Conservation (phyloP, 305 asterid genomes). For the Fraxinus floribunda region DNA sequence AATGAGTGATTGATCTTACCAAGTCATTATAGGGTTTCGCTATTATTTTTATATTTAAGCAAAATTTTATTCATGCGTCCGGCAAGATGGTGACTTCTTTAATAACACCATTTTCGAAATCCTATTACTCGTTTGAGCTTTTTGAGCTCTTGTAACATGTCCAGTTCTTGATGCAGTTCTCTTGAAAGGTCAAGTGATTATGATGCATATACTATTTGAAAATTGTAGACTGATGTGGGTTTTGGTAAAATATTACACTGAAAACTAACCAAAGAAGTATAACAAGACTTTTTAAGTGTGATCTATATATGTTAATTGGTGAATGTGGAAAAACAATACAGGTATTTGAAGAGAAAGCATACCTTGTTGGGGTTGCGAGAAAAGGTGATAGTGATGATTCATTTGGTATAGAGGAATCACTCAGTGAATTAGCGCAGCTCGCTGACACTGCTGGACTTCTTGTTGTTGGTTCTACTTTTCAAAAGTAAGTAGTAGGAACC, state of each 20-base stretch:
- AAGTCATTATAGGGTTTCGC: neutral
- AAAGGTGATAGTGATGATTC: constrained; percentile 57
- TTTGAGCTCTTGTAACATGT: neutral
- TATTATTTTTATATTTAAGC: neutral
- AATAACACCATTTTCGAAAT: neutral
- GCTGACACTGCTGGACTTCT: constrained; percentile 94
- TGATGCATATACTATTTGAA: neutral
- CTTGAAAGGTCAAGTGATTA: neutral
- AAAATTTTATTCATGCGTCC: neutral
- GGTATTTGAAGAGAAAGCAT: constrained; percentile 94
- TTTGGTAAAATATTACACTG: neutral
- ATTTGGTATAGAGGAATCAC: constrained; percentile 79
- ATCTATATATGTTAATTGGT: constrained; percentile 5
- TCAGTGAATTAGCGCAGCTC: constrained; percentile 77
- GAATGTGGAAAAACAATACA: constrained; percentile 27
- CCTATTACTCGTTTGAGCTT: neutral
- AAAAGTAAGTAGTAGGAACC: constrained; percentile 50
- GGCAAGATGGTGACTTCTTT: neutral
- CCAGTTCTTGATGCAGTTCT: neutral
- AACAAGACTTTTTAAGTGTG: neutral
- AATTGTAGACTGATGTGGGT: neutral
- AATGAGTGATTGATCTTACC: neutral
- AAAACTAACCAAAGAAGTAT: neutral
- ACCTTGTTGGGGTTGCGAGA: constrained; percentile 73
- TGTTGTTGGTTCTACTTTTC: constrained; percentile 86